phyloP scores from a whole-genome alignment of 1,139 yeast genomes.

The Geotrichum fermentans region DNA sequence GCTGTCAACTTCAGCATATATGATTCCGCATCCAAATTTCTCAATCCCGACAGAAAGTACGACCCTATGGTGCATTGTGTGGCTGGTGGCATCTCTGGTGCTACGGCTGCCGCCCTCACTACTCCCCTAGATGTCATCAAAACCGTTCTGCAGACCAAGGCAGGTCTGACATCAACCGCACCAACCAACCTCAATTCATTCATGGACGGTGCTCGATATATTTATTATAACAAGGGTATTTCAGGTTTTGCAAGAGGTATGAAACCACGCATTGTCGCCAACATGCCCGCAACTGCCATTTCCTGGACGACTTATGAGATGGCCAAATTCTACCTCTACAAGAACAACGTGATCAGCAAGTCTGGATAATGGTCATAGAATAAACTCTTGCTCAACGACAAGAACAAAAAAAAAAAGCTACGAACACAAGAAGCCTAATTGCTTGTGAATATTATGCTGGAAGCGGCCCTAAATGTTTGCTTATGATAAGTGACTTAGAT shows the following conservation, averaged over 20 bases:
- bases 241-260: slow-evolving; percentile 77
- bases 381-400: too few relatives aligned
- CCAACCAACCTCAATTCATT: slow-evolving; percentile 65
- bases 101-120: slow-evolving; percentile 91
- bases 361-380: too few relatives aligned
- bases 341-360: slow-evolving; percentile 15
- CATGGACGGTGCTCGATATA: slow-evolving; percentile 62
- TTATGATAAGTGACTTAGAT: too few relatives aligned
- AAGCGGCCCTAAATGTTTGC: too few relatives aligned
- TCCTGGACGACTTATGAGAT: slow-evolving; percentile 98
- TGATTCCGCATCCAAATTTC: slow-evolving; percentile 69
- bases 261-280: slow-evolving; percentile 85
- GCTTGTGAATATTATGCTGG: neutral
- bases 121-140: slow-evolving; percentile 94
- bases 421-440: neutral
- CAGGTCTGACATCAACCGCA: slow-evolving; percentile 31
- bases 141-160: slow-evolving; percentile 77
- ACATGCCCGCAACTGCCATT: slow-evolving; percentile 95
- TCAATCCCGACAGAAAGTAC: slow-evolving; percentile 74
- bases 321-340: slow-evolving; percentile 67
- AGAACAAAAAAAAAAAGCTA: neutral
- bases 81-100: slow-evolving; percentile 94
- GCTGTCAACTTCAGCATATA: slow-evolving; percentile 92
- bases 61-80: slow-evolving; percentile 91
- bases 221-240: slow-evolving; percentile 62